Evolutionary conservation across 352 stramenopile genomes (phyloP).

Genomic region (Phytophthora cryptogea): DNA sequence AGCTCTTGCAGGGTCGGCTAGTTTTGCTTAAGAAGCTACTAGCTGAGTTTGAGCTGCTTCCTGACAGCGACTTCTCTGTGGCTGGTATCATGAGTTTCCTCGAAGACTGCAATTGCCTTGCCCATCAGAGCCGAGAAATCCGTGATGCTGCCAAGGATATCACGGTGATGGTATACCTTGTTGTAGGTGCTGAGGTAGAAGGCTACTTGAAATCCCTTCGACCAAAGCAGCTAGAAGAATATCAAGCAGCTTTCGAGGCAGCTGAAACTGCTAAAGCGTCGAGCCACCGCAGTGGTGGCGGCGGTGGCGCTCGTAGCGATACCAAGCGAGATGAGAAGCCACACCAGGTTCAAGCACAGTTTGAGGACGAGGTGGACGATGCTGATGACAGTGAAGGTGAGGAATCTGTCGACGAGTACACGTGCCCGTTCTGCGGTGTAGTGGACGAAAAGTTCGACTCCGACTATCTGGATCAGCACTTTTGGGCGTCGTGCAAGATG

Average conservation of each 20-base stretch:
- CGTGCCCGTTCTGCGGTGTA: slow-evolving; percentile 91
- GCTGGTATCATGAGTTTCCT: slow-evolving; percentile 77
- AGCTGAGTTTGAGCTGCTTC: slow-evolving; percentile 51
- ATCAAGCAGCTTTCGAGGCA: slow-evolving; percentile 86
- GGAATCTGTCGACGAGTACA: slow-evolving; percentile 83
- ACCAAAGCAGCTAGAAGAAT: slow-evolving; percentile 92
- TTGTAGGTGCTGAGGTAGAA: slow-evolving; percentile 66
- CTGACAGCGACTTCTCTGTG: slow-evolving; percentile 58
- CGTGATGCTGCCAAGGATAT: slow-evolving; percentile 90
- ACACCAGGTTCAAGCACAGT: slow-evolving; percentile 30
- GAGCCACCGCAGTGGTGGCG: slow-evolving; percentile 3
- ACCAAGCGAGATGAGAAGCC: slow-evolving; percentile 15
- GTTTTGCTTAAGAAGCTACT: slow-evolving; percentile 67
- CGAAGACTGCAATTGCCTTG: slow-evolving; percentile 84
- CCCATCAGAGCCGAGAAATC: slow-evolving; percentile 88
- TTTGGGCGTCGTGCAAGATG: slow-evolving; percentile 92
- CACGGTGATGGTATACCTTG: slow-evolving; percentile 72
- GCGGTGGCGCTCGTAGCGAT: slow-evolving; percentile 6
- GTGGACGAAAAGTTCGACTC: slow-evolving; percentile 89
- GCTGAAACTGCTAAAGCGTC: slow-evolving; percentile 50
- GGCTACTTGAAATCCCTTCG: slow-evolving; percentile 79
- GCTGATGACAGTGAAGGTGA: slow-evolving; percentile 64
- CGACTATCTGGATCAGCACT: slow-evolving; percentile 91
- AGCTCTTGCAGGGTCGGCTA: slow-evolving; percentile 69
- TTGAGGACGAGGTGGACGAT: slow-evolving; percentile 41